Conservation (phyloP, 805 yeast species). For the Sugiyamaella americana region DNA sequence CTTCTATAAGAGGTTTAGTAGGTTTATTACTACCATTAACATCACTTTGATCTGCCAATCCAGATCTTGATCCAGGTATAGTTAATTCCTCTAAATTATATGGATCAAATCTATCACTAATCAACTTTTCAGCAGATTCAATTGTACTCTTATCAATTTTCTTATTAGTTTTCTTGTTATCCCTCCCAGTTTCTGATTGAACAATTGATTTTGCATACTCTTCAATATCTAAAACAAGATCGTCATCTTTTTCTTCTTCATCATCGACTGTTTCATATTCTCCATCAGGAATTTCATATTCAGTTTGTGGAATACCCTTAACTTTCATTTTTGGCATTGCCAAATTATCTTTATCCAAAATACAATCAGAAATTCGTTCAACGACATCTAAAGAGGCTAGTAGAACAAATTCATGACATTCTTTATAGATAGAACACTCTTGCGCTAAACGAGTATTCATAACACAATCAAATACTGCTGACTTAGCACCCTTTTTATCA, state of each 20-base stretch:
- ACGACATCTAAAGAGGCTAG: background rate
- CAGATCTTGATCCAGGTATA: background rate
- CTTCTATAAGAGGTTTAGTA: background rate
- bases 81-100: background rate
- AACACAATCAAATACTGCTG: conserved; percentile 74
- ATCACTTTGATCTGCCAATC: too few species aligned
- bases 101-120: background rate
- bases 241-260: background rate
- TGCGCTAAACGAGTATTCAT: conserved; percentile 48
- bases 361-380: background rate
- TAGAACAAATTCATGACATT: background rate
- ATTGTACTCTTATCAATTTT: background rate
- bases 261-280: background rate
- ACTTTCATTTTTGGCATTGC: background rate
- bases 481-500: conserved; percentile 61
- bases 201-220: background rate
- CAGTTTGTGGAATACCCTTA: background rate
- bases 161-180: background rate
- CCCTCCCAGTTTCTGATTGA: background rate
- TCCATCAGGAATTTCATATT: background rate
- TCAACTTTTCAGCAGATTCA: background rate
- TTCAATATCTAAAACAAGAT: background rate
- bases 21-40: background rate
- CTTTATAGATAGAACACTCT: background rate
- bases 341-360: background rate